Base-by-base conservation (phyloP, 148 eudicot genomes). In the Chenopodium quinoa region DNA sequence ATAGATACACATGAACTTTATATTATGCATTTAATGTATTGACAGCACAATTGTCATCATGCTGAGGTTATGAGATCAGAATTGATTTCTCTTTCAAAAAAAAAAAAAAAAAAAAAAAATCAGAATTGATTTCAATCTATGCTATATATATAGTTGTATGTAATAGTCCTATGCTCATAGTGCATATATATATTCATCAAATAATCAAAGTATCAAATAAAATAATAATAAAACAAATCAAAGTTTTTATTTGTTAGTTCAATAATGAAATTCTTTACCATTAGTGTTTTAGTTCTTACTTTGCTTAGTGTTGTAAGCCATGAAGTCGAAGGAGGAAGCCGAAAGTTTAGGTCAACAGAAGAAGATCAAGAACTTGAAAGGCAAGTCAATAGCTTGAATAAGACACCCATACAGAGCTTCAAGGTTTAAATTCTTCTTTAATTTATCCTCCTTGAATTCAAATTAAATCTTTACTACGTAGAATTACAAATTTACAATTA, bases 371-470 rank as follows among this genome's bases (percentile, higher is more conserved):
- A 54, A 17, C 56, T 75, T 4, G 44, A 75, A 19, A 62, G 17
- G 54, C 79, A 82, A 29, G 75, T 82, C 34, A 76, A 76, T 5
- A 66, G 4, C 52, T 44, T 76, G 60, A 82, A 82, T 76, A 71
- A 82, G 72, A 77, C 84, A 69, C 64, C 81, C n/a, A 62, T 82
- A 29, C 60, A 58, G 37, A 82, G 62, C 62, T 83, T 79, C 70
- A 73, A 74, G 85, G 85, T 82, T 11, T 48, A 0, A 48, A 10
- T 11, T 48, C 13, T 11, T 48, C 52, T 9, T 48, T 11, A 40
- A 40, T 2, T 48, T 9, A 9, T 10, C 11, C 13, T 48, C 1
- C 52, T 48, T 48, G 52, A 7, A 48, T 46, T 13, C 4, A 7
- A 40, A 40, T 40, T 40, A 40, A 40, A 40, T 0, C 44, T 40